A percentile compares a stretch with the other conserved stretches of the same genome.
These are phyloP conservation scores for Fraxinus xanthoxyloides DNA, from an alignment of 305 asterid genomes.

Conservation along the genomic window DNA sequence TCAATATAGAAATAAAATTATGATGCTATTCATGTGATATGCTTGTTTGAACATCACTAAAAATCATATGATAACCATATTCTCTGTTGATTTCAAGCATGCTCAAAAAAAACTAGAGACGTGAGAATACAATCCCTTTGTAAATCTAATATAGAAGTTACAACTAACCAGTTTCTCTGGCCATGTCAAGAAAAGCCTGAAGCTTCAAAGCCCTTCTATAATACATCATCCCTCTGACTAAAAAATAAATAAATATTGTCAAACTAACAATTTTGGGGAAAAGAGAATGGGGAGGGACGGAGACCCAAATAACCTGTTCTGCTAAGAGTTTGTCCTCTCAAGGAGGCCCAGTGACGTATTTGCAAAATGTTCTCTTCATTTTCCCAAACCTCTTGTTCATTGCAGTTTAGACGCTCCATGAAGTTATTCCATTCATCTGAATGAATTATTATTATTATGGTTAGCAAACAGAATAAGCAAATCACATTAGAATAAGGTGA, in stretches of 20 bases:
- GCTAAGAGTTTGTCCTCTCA: constrained; percentile 97
- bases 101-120: constrained; percentile 15
- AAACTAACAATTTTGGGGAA: constrained; percentile 19
- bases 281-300: constrained; percentile 10
- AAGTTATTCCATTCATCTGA: constrained; percentile 98
- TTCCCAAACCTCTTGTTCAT: constrained; percentile 67
- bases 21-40: neutral
- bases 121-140: constrained; percentile 18
- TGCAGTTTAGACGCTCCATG: constrained; percentile 88
- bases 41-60: neutral
- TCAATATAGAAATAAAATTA: neutral
- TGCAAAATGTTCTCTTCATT: constrained; percentile 85
- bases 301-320: constrained; percentile 66
- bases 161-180: constrained; percentile 67
- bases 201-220: constrained; percentile 97
- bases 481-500: constrained; percentile 16
- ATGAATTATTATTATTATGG: constrained; percentile 21
- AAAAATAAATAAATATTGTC: constrained; percentile 25
- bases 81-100: neutral
- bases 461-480: constrained; percentile 9
- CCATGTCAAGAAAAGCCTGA: constrained; percentile 99
- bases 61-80: constrained; percentile 1
- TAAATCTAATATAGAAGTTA: constrained; percentile 5
- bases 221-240: constrained; percentile 99
- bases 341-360: constrained; percentile 98